Base-by-base conservation (phyloP, 345 rosid species). In the Camelina hispida region DNA sequence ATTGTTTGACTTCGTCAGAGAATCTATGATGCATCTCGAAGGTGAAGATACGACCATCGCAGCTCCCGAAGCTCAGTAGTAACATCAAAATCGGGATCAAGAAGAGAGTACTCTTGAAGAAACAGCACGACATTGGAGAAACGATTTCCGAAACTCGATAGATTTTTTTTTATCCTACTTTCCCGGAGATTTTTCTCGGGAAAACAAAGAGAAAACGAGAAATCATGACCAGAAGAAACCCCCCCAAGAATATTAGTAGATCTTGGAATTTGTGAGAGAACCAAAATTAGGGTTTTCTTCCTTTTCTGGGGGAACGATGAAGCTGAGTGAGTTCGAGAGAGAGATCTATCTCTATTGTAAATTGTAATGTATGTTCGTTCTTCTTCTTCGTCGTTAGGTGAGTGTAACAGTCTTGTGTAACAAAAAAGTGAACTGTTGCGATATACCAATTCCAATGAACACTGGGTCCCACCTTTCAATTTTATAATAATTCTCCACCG, bases 11-110 rank as follows among this genome's bases (percentile, higher is more conserved):
- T 5, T 66, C 72, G 11, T 87, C 91, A 47, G 95, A 87, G 89
- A 79, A 90, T 37, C 87, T 85, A 73, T 86, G 93, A 75, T 88
- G 96, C 97, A 89, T 88, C 83, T 87, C 77, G 85, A 91, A 90
- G 73, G 82, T 84, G 83, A 94, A 89, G 87, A 93, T 83, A 70
- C 87, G 77, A 61, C 67, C 87, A 73, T 81, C 48, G 79, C 82
- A 77, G 77, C 71, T 77, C 52, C 46, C 48, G 20, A 18, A 72
- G 66, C 71, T 72, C 32, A 81, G 75, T 48, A 81, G 75, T 48
- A 83, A 20, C 18, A 69, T 73, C 76, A 54, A 77, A 66, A 80
- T 64, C 66, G 75, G 37, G 59, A 86, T 44, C 78, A 84, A 75
- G 73, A 83, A 65, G 30, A 79, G 18, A 35, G 79, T 2, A 16